phyloP scores from a whole-genome alignment of 2,329 filamentous ascomycete genomes.

The Aspergillus calidoustus region DNA sequence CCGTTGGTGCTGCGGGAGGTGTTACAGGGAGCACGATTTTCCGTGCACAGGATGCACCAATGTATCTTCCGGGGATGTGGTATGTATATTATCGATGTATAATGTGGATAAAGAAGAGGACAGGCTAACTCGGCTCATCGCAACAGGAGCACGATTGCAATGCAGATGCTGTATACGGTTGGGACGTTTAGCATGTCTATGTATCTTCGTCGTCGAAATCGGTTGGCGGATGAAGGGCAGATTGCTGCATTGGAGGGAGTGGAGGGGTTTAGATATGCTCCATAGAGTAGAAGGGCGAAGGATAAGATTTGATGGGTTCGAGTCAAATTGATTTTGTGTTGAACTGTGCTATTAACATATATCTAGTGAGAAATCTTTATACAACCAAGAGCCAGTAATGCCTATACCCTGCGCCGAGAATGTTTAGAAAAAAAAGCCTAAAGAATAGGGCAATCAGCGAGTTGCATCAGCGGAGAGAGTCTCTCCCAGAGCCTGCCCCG shows the following conservation, averaged over 20 bases:
- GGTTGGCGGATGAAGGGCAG: background rate
- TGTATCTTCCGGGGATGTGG: conserved; percentile 6
- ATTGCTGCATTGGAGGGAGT: background rate
- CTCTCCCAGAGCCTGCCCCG: conserved; percentile 31
- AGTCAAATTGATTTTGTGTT: background rate
- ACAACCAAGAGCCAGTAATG: background rate
- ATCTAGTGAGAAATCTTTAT: background rate
- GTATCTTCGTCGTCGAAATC: background rate
- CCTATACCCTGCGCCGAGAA: conserved; percentile 22
- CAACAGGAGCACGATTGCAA: conserved; percentile 1
- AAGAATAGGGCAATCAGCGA: conserved; percentile 27
- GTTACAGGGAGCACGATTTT: background rate
- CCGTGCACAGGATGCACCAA: background rate
- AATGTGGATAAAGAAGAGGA: background rate
- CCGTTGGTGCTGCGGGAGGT: background rate
- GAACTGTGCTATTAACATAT: background rate
- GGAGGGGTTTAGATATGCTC: conserved; percentile 1
- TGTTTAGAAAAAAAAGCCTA: conserved; percentile 4
- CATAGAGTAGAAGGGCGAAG: background rate
- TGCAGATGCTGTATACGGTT: background rate
- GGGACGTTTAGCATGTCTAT: conserved; percentile 1
- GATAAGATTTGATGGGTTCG: background rate
- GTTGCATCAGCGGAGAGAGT: conserved; percentile 33
- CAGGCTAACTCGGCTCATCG: background rate
- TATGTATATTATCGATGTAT: background rate